Evolutionary conservation across 2,329 filamentous ascomycete genomes (phyloP).

Genomic region (Ceratocystis albifundus): DNA sequence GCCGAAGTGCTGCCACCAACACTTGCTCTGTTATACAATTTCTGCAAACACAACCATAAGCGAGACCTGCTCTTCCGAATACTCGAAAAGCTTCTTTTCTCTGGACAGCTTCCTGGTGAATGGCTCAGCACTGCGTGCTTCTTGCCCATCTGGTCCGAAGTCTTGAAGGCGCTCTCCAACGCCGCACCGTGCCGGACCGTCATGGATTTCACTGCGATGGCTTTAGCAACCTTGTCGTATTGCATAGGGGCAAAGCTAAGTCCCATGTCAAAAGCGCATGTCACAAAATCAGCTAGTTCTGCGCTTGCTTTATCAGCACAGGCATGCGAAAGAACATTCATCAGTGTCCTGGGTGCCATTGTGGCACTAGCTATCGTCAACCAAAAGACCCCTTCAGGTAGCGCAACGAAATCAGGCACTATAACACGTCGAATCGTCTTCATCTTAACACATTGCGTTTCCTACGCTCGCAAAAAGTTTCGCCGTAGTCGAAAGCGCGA

Average conservation of each 20-base stretch:
- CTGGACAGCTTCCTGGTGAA: slow-evolving; percentile 17
- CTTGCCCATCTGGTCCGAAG: slow-evolving; percentile 22
- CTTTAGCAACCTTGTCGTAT: slow-evolving; percentile 16
- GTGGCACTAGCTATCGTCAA: slow-evolving; percentile 15
- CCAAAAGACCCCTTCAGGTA: slow-evolving; percentile 1
- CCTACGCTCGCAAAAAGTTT: not conserved
- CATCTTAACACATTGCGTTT: slow-evolving; percentile 16
- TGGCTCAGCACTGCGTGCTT: slow-evolving; percentile 23
- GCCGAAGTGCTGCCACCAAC: slow-evolving; percentile 2
- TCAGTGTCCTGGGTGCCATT: slow-evolving; percentile 19
- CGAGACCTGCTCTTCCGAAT: slow-evolving; percentile 21
- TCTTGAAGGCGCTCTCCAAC: slow-evolving; percentile 13
- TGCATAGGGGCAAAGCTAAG: not conserved
- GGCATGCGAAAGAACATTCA: slow-evolving; percentile 17
- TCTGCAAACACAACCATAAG: slow-evolving; percentile 20
- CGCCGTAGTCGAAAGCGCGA: slow-evolving; percentile 18
- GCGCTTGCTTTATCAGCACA: slow-evolving; percentile 12
- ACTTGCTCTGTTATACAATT: slow-evolving; percentile 14
- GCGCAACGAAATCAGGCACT: not conserved
- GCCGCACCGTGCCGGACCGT: slow-evolving; percentile 12
- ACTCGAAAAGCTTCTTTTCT: slow-evolving; percentile 18
- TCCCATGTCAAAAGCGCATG: not conserved
- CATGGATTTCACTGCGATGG: slow-evolving; percentile 23
- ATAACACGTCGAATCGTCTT: slow-evolving; percentile 16
- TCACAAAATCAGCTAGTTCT: not conserved